Evolutionary conservation across 1,139 yeast genomes (phyloP).

Genomic region (Candida sanyaensis): DNA sequence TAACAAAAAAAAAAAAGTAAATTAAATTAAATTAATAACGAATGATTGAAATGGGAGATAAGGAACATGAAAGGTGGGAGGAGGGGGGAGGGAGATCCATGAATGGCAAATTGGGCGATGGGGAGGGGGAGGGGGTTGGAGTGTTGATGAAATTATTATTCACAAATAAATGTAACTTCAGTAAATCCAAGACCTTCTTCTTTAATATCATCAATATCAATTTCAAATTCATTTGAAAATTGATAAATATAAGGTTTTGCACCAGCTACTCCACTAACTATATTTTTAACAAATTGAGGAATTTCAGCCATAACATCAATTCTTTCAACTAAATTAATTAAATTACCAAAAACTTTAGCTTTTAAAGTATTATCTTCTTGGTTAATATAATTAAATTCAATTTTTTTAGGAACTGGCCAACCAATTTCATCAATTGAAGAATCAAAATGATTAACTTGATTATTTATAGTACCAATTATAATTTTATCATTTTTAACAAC

Average conservation of each 20-base stretch:
- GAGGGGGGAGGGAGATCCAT: too few species aligned
- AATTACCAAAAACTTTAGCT: conserved; percentile 53
- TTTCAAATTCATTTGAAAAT: conserved; percentile 60
- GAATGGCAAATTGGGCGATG: too few species aligned
- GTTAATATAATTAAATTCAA: conserved; percentile 59
- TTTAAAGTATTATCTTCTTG: conserved; percentile 55
- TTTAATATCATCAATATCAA: conserved; percentile 34
- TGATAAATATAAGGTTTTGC: conserved; percentile 95
- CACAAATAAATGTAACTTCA: conserved; percentile 79
- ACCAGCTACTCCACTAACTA: conserved; percentile 93
- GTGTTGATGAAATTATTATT: too few species aligned
- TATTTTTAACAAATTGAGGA: conserved; percentile 89
- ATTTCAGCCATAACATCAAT: conserved; percentile 98
- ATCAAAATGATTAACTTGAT: conserved; percentile 63
- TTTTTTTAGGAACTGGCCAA: conserved; percentile 83
- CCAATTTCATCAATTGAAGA: conserved; percentile 68
- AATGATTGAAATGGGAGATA: too few species aligned
- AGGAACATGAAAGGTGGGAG: too few species aligned
- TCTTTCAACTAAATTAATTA: conserved; percentile 71
- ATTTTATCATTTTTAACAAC: conserved; percentile 66
- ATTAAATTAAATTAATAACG: not conserved
- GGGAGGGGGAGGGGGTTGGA: too few species aligned
- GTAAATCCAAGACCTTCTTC: conserved; percentile 74
- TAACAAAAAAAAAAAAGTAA: not conserved
- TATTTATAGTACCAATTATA: conserved; percentile 65